A percentile compares a stretch with the other conserved stretches of the same genome.
phyloP scores from a whole-genome alignment of 1,139 yeast genomes.

The Arxiozyma bovina region DNA sequence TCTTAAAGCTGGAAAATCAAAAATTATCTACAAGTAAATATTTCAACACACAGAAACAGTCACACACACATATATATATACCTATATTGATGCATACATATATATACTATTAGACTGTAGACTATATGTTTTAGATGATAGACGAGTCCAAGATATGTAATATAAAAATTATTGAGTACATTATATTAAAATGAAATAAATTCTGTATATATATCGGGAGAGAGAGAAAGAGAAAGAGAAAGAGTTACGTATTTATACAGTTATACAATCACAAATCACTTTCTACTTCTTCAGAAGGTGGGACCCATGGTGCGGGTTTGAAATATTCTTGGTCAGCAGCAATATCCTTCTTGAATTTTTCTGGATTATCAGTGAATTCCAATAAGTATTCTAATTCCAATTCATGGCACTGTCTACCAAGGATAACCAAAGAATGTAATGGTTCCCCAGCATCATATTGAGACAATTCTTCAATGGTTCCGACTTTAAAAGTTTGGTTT shows the following conservation, averaged over 20 bases:
- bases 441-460: conserved; percentile 91
- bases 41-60: too few species aligned
- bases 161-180: too few species aligned
- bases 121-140: too few species aligned
- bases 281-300: conserved; percentile 32
- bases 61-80: background rate
- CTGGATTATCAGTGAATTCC: conserved; percentile 65
- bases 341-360: conserved; percentile 50
- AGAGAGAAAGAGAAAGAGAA: too few species aligned
- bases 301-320: conserved; percentile 43
- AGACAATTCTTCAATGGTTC: conserved; percentile 63
- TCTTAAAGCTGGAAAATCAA: background rate
- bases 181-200: too few species aligned
- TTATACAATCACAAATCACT: background rate
- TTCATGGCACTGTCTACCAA: conserved; percentile 92
- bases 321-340: conserved; percentile 65
- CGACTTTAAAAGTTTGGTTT: conserved; percentile 74
- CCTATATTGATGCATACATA: background rate
- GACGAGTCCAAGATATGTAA: background rate
- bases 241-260: too few species aligned
- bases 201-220: too few species aligned
- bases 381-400: conserved; percentile 78
- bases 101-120: background rate
- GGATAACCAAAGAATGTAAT: conserved; percentile 77
- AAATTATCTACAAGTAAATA: too few species aligned